Evolutionary conservation across 2,329 filamentous ascomycete species (phyloP), one percentile per base, ranked within the genome.

Genomic region (Alternaria burnsii): DNA sequence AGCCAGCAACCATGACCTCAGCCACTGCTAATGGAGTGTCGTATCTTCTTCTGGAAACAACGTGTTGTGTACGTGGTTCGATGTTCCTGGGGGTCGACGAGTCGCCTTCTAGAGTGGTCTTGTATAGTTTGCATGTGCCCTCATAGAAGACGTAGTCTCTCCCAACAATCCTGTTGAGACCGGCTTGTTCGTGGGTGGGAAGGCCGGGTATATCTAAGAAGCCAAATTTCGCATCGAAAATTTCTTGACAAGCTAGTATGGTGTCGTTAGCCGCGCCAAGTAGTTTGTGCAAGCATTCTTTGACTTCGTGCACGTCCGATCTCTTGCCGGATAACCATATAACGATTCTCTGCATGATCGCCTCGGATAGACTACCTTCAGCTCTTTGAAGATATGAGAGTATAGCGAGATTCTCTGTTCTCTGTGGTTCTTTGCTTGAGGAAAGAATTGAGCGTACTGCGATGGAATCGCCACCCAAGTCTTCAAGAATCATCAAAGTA

Each of bases 1-100:
- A 75, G 1, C 72, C 71, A 16, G 71, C 65, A 4, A 76, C 54
- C 50, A 70, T 65, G 9, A 72, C 68, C 40, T 76, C 71, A 6
- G 61, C 57, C 4, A 76, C 69, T 3, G 60, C 55, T 1, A 24
- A 24, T 11, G 72, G 66, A 5, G 71, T 55, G 6, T 58, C 24
- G 12, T 52, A 22, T 53, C 44, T 57, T 20, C 20, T 12, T 16
- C 14, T 32, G 16, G 40, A 1, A 5, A 43, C 14, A 24, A 16
- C 14, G 18, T 32, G 16, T 3, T 40, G 38, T 10, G 38, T 11
- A 8, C 22, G 18, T 14, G 34, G 12, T 47, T 41, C 22, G 24
- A 4, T n/a, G 11, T 32, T 8, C 6, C 41, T 41, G 11, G 11
- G n/a, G 43, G 28, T 26, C 41, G 20, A 24, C 36, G 12, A 14